Conservation (phyloP, 2,329 filamentous ascomycete genomes). For the Hirsutella rhossiliensis region DNA sequence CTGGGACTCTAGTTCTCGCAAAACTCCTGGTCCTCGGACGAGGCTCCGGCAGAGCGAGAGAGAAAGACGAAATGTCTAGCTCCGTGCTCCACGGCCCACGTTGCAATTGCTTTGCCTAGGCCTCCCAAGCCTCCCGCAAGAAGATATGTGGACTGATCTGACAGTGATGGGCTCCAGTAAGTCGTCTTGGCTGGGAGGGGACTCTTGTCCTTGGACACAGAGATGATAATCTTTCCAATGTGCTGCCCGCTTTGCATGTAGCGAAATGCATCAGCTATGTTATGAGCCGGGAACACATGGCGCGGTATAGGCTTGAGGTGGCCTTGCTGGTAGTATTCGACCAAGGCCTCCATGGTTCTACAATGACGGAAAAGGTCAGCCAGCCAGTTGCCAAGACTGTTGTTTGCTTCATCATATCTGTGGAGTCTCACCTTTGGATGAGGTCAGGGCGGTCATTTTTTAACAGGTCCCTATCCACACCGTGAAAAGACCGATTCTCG, state of each 20-base stretch:
- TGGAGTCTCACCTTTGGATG: neutral
- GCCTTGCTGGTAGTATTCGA: neutral
- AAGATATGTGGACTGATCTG: neutral
- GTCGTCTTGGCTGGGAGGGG: neutral
- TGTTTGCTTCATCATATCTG: neutral
- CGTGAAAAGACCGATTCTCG: conserved; percentile 16
- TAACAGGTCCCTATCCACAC: conserved; percentile 15
- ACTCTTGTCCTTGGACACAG: conserved; percentile 2
- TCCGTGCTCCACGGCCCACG: neutral
- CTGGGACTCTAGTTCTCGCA: conserved; percentile 3
- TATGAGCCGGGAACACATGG: conserved; percentile 2
- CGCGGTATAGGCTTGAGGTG: conserved; percentile 4
- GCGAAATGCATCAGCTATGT: conserved; percentile 7
- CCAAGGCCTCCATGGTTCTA: neutral
- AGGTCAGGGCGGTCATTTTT: neutral
- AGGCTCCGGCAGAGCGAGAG: conserved; percentile 3
- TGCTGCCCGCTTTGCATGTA: conserved; percentile 10
- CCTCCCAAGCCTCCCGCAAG: neutral
- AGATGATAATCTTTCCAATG: conserved; percentile 10
- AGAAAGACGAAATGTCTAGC: conserved; percentile 3
- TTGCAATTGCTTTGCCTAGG: neutral
- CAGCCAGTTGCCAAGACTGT: too few species aligned
- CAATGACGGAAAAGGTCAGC: neutral
- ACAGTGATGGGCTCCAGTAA: neutral
- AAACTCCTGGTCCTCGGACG: conserved; percentile 1